Base-by-base conservation (phyloP, 2,329 filamentous ascomycete species). In the Fonsecaea pedrosoi region DNA sequence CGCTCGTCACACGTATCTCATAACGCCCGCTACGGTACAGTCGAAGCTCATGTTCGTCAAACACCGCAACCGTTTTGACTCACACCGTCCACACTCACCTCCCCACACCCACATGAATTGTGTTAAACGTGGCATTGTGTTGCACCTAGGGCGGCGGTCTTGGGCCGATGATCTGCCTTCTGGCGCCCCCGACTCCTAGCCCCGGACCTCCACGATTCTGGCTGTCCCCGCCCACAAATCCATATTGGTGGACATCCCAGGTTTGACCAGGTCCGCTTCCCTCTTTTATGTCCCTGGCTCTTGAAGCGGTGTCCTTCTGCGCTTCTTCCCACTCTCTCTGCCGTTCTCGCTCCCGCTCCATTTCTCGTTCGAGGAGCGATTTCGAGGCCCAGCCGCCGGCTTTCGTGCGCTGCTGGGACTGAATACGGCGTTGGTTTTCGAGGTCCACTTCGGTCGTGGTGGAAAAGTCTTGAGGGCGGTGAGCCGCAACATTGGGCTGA, bases 281-380 rank as follows among this genome's bases (percentile, higher is more conserved):
- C 4, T 81, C 77, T 0, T 81, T 81, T 7, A 80, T 76, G 63
- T 79, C 78, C 12, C 80, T 81, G 1, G 82, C 80, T 0, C 82
- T 82, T 37, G 79, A 80, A 61, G 81, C 78, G 1, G 82, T 79
- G 15, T 78, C 81, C 60, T 85, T 81, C 74, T 90, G 87, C 21
- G 79, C 79, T 54, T 87, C 84, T 74, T 89, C 87, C 87, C 87
- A 90, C 68, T 90, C 87, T 42, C 82, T 80, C 73, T 89, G 87
- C 55, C 87, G 82, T 73, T 88, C 85, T 15, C 87, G 83, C 73
- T 90, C 87, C 21, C 86, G 84, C 74, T 90, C 87, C 87, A 89
- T 90, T 71, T 90, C 87, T 7, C 87, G 84, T 73, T 89, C 87
- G 3, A 89, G 80, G 1, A 90, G 80, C 2, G 85, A 87, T 73